A percentile compares a stretch with the other conserved stretches of the same genome.
These are phyloP conservation scores for Vigna mungo DNA, from an alignment of 306 rosid genomes.

Conservation along the genomic window DNA sequence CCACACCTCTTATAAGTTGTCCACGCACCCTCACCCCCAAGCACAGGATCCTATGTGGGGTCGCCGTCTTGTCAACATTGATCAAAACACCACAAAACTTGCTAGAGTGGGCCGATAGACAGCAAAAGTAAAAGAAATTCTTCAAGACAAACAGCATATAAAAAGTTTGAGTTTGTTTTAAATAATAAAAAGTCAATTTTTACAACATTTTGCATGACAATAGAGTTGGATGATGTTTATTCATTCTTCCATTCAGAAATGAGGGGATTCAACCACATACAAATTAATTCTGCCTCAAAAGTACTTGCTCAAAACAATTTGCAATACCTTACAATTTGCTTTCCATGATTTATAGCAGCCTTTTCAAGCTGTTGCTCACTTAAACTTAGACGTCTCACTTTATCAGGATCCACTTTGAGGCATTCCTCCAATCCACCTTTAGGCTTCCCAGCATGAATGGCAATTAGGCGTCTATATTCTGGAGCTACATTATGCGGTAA, in stretches of 20 bases:
- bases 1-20: background rate
- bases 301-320: conserved; percentile 26
- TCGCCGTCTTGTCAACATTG: background rate
- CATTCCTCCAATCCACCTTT: conserved; percentile 86
- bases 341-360: conserved; percentile 67
- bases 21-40: too few species aligned
- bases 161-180: background rate
- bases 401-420: conserved; percentile 85
- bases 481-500: conserved; percentile 65
- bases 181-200: conserved; percentile 24
- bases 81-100: conserved; percentile 20
- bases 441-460: conserved; percentile 98
- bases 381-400: conserved; percentile 90
- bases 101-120: background rate
- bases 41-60: too few species aligned
- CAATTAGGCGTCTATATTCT: conserved; percentile 77
- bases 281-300: background rate
- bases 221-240: conserved; percentile 5
- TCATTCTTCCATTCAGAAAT: background rate
- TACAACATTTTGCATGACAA: conserved; percentile 24
- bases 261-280: background rate
- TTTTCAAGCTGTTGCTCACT: conserved; percentile 95
- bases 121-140: conserved; percentile 14
- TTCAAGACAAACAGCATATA: conserved; percentile 1
- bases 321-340: conserved; percentile 81